Conservation (phyloP, 1,284 basidiomycete genomes). For the Vanrija pseudolonga region DNA sequence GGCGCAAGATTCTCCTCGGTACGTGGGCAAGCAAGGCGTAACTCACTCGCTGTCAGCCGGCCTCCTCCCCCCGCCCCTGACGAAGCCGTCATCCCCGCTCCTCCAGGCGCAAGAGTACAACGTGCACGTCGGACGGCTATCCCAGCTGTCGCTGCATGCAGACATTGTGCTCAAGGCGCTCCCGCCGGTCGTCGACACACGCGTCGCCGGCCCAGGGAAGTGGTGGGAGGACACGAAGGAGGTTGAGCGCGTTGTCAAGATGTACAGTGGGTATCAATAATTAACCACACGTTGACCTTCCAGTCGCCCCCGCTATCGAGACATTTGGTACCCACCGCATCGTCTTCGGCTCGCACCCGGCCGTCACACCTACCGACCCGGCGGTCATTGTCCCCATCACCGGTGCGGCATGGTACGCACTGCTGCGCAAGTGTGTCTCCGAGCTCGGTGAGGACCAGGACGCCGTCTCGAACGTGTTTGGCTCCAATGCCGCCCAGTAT, state of each 20-base stretch:
- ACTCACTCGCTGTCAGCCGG: constrained; percentile 58
- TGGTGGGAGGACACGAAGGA: constrained; percentile 57
- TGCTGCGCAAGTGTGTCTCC: constrained; percentile 72
- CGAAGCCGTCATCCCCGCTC: constrained; percentile 65
- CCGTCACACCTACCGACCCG: constrained; percentile 23
- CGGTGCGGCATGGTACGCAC: constrained; percentile 71
- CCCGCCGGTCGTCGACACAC: constrained; percentile 66
- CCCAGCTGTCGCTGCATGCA: constrained; percentile 70
- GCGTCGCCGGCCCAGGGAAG: constrained; percentile 35
- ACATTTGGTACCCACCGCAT: constrained; percentile 60
- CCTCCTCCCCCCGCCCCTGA: constrained; percentile 76
- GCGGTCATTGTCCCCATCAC: constrained; percentile 49
- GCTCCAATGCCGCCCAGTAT: constrained; percentile 23
- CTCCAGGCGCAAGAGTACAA: constrained; percentile 72
- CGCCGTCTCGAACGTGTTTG: constrained; percentile 53
- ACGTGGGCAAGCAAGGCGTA: constrained; percentile 40
- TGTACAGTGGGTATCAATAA: constrained; percentile 68
- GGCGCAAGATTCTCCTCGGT: constrained; percentile 68
- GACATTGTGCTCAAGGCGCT: constrained; percentile 71
- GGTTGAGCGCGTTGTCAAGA: constrained; percentile 77
- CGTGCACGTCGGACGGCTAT: constrained; percentile 67
- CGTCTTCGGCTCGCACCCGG: constrained; percentile 57
- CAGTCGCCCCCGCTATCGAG: constrained; percentile 57
- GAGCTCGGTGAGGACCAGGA: constrained; percentile 77
- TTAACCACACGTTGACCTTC: background rate